phyloP scores from a whole-genome alignment of 2,329 filamentous ascomycete species.

The Nemania sp. region DNA sequence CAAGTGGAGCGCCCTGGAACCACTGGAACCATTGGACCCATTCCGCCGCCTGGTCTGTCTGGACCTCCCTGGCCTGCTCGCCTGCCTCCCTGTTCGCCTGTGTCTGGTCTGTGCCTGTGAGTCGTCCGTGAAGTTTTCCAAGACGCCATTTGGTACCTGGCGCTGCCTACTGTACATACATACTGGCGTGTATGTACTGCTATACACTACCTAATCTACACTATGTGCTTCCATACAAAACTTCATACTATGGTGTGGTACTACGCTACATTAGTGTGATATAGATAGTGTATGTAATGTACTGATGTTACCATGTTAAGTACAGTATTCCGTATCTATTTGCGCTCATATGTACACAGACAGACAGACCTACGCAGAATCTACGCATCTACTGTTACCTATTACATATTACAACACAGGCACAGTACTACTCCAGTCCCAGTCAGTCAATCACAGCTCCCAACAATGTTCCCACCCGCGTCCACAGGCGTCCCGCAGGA shows the following conservation, averaged over 20 bases:
- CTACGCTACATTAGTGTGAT: too few species aligned
- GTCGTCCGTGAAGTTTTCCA: conserved; percentile 11
- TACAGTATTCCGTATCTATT: too few species aligned
- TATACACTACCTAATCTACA: too few species aligned
- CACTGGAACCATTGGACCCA: conserved; percentile 50
- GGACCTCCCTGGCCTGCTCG: conserved; percentile 21
- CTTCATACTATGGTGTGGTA: background rate
- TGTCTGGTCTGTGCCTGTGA: background rate
- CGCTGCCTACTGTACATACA: too few species aligned
- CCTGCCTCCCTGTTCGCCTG: conserved; percentile 22
- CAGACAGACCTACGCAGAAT: background rate
- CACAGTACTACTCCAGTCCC: conserved; percentile 14
- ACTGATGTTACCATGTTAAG: too few species aligned
- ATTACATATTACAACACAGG: conserved; percentile 4
- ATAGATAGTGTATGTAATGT: background rate
- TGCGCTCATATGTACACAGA: background rate
- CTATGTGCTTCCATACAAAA: background rate
- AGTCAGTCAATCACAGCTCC: conserved; percentile 24
- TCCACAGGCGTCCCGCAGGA: conserved; percentile 26
- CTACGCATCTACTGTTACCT: background rate
- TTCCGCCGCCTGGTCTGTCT: conserved; percentile 42
- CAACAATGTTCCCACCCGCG: conserved; percentile 35
- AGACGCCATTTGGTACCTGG: too few species aligned
- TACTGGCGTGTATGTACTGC: background rate
- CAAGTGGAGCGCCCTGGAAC: conserved; percentile 48